Base-by-base conservation (phyloP, 306 rosid genomes). In the Castanea sativa region DNA sequence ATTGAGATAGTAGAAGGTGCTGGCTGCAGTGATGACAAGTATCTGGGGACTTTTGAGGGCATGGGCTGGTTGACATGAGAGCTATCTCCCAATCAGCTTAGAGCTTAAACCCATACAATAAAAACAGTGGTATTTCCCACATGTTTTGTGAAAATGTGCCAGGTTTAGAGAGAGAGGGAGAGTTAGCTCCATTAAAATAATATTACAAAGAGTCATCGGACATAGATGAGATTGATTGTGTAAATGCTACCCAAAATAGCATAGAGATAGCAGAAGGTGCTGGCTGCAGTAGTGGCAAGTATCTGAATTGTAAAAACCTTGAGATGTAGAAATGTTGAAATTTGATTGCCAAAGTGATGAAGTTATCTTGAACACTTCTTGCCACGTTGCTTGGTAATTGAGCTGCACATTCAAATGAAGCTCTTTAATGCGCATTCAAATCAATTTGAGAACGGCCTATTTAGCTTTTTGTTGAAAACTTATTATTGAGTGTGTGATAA, bases 291-390 rank as follows among this genome's bases (percentile, higher is more conserved):
- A 71, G 78, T 15, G 73, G 19, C 32, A 59, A 49, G 30, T 86
- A 55, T 69, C 56, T 82, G 73, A 58, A 80, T 55, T 86, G 85
- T 63, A 83, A 55, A 57, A 74, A 74, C 70, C 72, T 86, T 63
- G 87, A 69, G 29, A 57, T 23, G 71, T 74, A 83, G 83, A 83
- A 83, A 71, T 83, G 81, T 57, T 77, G 79, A 52, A 65, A 74
- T 65, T 83, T 77, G 13, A 73, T 71, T 18, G 75, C 49, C 81
- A 78, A 51, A 35, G 78, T 69, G 70, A 65, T 43, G 65, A 23
- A 41, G 25, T 86, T 74, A 56, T 82, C 84, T 76, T 73, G 68
- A 12, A 68, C 53, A 4, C 69, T 81, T 74, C 76, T 76, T 13
- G 67, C 59, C 19, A 61, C 53, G 14, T 15, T 59, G 71, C 35